phyloP scores from a whole-genome alignment of 2,329 filamentous ascomycete species.

The Nakataea oryzae region DNA sequence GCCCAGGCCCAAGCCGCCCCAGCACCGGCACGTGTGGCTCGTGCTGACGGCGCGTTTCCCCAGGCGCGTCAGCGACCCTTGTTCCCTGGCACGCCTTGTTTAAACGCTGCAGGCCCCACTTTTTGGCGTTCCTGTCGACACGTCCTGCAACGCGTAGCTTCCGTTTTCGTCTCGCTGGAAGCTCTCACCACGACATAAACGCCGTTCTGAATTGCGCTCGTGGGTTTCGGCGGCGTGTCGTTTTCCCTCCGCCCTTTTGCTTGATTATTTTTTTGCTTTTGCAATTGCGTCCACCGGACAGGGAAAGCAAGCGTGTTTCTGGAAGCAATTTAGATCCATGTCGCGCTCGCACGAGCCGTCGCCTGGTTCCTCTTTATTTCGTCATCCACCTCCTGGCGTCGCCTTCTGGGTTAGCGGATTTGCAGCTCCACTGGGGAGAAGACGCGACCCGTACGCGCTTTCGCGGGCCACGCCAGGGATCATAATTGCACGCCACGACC shows the following conservation, averaged over 20 bases:
- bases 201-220: neutral
- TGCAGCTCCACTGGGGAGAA: slow-evolving; percentile 1
- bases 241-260: neutral
- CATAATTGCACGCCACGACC: slow-evolving; percentile 3
- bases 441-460: slow-evolving; percentile 5
- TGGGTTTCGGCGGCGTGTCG: neutral
- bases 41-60: neutral
- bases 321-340: neutral
- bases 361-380: neutral
- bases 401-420: neutral
- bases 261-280: slow-evolving; percentile 6
- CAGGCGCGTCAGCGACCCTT: neutral
- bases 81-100: neutral
- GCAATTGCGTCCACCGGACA: neutral
- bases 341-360: neutral
- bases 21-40: neutral
- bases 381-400: neutral
- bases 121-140: neutral
- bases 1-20: neutral
- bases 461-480: neutral
- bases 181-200: neutral
- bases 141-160: neutral
- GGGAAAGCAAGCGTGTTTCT: neutral
- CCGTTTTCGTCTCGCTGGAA: neutral
- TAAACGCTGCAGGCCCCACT: neutral